Percentiles rank a stretch among this genome's conserved stretches.
phyloP scores from a whole-genome alignment of 2,329 filamentous ascomycete species.

The Curvularia eragrostidis region DNA sequence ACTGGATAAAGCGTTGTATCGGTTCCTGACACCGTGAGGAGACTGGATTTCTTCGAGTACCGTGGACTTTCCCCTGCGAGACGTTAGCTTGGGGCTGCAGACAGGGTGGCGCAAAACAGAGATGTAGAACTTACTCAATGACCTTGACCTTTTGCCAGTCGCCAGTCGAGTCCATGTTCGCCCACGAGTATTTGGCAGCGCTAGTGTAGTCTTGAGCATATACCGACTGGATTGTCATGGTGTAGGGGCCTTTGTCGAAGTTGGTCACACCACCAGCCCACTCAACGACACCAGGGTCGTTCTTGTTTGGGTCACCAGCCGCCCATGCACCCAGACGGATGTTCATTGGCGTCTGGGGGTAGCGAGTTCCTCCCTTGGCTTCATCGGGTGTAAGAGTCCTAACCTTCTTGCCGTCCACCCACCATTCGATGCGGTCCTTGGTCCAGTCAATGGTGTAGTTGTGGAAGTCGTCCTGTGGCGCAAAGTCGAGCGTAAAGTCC shows the following conservation, averaged over 20 bases:
- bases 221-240: constrained; percentile 74
- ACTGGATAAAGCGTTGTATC: constrained; percentile 44
- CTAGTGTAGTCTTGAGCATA: constrained; percentile 64
- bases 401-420: constrained; percentile 66
- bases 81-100: constrained; percentile 18
- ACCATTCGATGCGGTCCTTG: constrained; percentile 67
- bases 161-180: constrained; percentile 33
- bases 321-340: constrained; percentile 74
- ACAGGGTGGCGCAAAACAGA: background rate
- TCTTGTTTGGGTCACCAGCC: constrained; percentile 59
- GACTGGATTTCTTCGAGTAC: constrained; percentile 45
- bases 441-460: constrained; percentile 69
- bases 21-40: constrained; percentile 46
- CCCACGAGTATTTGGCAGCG: constrained; percentile 69
- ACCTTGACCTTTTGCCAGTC: constrained; percentile 59
- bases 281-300: constrained; percentile 45
- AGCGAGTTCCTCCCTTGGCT: constrained; percentile 64
- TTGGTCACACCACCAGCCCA: constrained; percentile 74
- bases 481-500: constrained; percentile 37
- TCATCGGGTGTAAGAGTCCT: constrained; percentile 68
- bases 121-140: constrained; percentile 45
- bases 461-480: constrained; percentile 47
- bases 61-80: constrained; percentile 44
- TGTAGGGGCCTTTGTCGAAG: constrained; percentile 70
- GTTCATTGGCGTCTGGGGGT: constrained; percentile 77